Conservation (phyloP, 805 yeast genomes). For the Jamesozyma piceae region DNA sequence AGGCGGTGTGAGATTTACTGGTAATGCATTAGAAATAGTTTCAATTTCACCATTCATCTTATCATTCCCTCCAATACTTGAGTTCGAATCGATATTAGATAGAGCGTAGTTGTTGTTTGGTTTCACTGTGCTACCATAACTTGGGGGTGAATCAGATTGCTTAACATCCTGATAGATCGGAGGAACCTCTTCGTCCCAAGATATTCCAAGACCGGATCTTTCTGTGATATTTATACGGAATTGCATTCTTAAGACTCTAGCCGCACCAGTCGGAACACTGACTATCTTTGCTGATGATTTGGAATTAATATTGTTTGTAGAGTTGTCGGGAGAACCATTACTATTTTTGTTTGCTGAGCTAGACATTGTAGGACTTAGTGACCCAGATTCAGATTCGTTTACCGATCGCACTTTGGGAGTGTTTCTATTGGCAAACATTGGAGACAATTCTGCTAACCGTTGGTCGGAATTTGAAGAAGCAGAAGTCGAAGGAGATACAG, state of each 20-base stretch:
- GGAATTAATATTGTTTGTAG: not conserved
- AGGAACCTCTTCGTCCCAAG: slow-evolving; percentile 99
- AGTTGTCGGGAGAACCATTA: not conserved
- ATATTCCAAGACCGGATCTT: slow-evolving; percentile 88
- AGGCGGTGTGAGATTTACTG: slow-evolving; percentile 17
- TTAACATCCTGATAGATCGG: slow-evolving; percentile 85
- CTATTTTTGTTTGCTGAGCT: slow-evolving; percentile 2
- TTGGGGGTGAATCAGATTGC: slow-evolving; percentile 72
- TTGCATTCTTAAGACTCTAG: slow-evolving; percentile 90
- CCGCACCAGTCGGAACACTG: slow-evolving; percentile 88
- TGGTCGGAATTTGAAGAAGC: slow-evolving; percentile 26
- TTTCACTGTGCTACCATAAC: slow-evolving; percentile 37
- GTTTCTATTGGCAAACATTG: slow-evolving; percentile 34
- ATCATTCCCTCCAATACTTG: slow-evolving; percentile 2
- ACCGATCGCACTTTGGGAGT: slow-evolving; percentile 14
- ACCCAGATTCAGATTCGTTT: slow-evolving; percentile 13
- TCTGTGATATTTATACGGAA: slow-evolving; percentile 77
- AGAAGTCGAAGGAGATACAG: not conserved
- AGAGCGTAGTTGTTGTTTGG: not conserved
- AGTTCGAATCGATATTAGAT: not conserved
- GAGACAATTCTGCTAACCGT: slow-evolving; percentile 37
- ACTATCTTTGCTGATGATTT: slow-evolving; percentile 22
- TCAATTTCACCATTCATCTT: slow-evolving; percentile 1
- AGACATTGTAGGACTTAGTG: slow-evolving; percentile 11
- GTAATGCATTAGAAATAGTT: not conserved